A percentile compares a stretch with the other conserved stretches of the same genome.
These are phyloP conservation scores for Wickerhamomyces chaumierensis DNA, from an alignment of 805 yeast species.

Conservation along the genomic window DNA sequence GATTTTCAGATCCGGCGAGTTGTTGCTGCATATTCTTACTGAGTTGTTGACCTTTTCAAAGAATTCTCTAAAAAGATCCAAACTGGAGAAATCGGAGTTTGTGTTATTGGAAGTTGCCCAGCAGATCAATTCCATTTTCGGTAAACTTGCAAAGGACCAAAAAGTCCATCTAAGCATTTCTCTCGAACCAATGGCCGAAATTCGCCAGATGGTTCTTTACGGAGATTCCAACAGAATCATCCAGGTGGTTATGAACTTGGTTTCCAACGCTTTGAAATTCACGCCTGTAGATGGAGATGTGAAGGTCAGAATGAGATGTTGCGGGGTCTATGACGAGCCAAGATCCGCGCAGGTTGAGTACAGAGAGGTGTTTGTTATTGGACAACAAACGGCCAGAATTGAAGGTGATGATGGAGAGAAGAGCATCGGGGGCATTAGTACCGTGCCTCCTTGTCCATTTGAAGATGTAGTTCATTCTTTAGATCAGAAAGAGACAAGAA, in stretches of 20 bases:
- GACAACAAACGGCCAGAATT: too few species aligned
- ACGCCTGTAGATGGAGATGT: conserved; percentile 86
- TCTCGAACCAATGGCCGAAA: conserved; percentile 51
- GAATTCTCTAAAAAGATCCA: conserved; percentile 75
- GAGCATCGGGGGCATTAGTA: too few species aligned
- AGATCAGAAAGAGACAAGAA: too few species aligned
- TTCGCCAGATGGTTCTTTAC: conserved; percentile 53
- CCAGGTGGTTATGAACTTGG: conserved; percentile 87
- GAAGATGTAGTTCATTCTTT: too few species aligned
- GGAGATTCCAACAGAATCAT: conserved; percentile 89
- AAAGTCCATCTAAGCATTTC: conserved; percentile 53
- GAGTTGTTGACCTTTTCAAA: conserved; percentile 88
- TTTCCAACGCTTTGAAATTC: conserved; percentile 83
- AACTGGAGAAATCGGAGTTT: conserved; percentile 75
- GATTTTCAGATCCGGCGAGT: conserved; percentile 85
- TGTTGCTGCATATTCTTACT: conserved; percentile 77
- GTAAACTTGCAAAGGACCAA: conserved; percentile 68
- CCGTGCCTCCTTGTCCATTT: too few species aligned
- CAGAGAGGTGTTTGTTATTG: conserved; percentile 35
- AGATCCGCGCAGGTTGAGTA: conserved; percentile 31
- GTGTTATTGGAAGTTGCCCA: conserved; percentile 69
- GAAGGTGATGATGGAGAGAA: too few species aligned
- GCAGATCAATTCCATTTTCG: conserved; percentile 78
- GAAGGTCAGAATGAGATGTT: conserved; percentile 44
- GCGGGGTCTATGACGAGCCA: conserved; percentile 60